Percentiles rank a stretch among this genome's conserved stretches.
These are phyloP conservation scores for Gillenia trifoliata DNA, from an alignment of 306 rosid genomes.

Conservation along the genomic window DNA sequence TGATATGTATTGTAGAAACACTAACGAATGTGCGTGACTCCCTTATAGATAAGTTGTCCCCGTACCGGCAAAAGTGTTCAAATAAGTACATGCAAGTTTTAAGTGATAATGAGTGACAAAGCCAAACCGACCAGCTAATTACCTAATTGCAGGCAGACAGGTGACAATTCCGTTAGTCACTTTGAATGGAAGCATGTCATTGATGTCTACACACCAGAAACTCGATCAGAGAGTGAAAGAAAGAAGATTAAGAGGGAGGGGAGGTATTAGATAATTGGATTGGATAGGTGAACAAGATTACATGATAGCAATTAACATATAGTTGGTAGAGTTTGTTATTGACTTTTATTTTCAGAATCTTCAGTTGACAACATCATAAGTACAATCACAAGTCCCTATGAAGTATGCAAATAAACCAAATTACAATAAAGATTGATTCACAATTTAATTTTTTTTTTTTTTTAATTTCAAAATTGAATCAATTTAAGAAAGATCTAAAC, in stretches of 20 bases:
- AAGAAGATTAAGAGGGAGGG: not conserved
- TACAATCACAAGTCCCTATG: not conserved
- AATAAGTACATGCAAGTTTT: no score
- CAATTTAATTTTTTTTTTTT: not conserved
- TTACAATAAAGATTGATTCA: not conserved
- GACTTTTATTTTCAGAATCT: slow-evolving; percentile 20
- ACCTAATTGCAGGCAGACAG: not conserved
- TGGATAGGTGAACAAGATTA: not conserved
- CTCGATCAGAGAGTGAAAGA: not conserved
- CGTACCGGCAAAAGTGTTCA: not conserved
- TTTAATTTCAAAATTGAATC: not conserved
- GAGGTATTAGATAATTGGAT: not conserved
- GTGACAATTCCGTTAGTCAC: not conserved
- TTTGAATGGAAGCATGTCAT: not conserved
- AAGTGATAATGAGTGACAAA: not conserved
- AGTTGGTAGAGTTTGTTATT: slow-evolving; percentile 71
- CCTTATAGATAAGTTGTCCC: not conserved
- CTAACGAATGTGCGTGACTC: not conserved
- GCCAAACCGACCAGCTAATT: not conserved
- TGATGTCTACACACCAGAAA: not conserved
- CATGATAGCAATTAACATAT: not conserved
- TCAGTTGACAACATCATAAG: not conserved
- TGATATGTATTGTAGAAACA: no score
- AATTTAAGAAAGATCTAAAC: not conserved
- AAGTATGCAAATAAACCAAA: not conserved